Evolutionary conservation across 2,329 filamentous ascomycete species (phyloP), one percentile per base, ranked within the genome.

Genomic region (Endoconidiophora laricicola): DNA sequence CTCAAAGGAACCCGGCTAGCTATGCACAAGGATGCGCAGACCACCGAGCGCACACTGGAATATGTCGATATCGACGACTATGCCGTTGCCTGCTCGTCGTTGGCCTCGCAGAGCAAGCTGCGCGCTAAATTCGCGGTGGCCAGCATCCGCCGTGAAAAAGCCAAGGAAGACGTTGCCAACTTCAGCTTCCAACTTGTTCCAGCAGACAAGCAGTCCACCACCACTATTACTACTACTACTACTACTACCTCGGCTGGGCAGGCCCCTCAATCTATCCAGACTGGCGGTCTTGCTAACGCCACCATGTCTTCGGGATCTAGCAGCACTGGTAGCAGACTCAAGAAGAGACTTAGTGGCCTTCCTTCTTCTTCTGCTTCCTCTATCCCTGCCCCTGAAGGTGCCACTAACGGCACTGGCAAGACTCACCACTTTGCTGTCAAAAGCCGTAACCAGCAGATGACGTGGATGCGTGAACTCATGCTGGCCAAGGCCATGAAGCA

Each of bases 401-500:
- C 71, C 23, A 67, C 66, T 55, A 79, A 79, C 54, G 76, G 75
- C 50, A 78, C 74, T 9, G 78, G 78, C 58, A 95, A 94, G 72
- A 83, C 85, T 42, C 90, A 96, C 60, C 86, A 96, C 62, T 96
- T 96, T 62, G 86, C 90, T 0, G 90, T 95, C 57, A 83, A 82
- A 66, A 78, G 73, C 58, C 76, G 87, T 12, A 86, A 95, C 60
- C 85, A 95, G 62, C 76, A 90, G 54, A 95, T 96, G 59, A 90
- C 95, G 63, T 98, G 91, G 91, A 93, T 93, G 86, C 74, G 86
- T 49, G 86, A 93, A 72, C 69, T 93, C 54, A 93, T 93, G 86
- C 76, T 93, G 43, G 86, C 86, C 49, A 91, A 91, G 69, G 86
- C 86, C 16, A 69, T 86, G 61, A 84, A 81, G 69, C 82, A 86